Conservation (phyloP, 768 basidiomycete species). For the Lactarius vividus region DNA sequence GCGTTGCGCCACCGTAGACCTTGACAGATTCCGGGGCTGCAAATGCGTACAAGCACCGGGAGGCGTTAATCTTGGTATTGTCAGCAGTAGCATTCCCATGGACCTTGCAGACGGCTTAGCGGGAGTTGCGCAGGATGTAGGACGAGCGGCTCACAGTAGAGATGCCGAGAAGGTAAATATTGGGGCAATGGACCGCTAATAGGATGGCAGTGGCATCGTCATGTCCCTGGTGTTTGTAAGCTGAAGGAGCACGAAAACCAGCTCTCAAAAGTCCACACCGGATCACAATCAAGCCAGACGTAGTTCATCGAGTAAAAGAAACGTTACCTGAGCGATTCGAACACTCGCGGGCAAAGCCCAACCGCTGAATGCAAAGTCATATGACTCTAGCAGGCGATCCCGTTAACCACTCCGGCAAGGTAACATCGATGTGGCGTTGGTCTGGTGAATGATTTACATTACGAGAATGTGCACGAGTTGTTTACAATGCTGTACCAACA, state of each 20-base stretch:
- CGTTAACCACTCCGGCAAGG: slow-evolving; percentile 95
- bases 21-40: slow-evolving; percentile 55
- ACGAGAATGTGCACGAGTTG: background rate
- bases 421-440: slow-evolving; percentile 42
- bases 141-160: slow-evolving; percentile 59
- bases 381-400: slow-evolving; percentile 43
- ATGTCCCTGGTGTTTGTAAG: slow-evolving; percentile 56
- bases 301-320: slow-evolving; percentile 30
- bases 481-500: background rate
- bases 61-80: slow-evolving; percentile 68
- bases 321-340: slow-evolving; percentile 62
- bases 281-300: slow-evolving; percentile 39
- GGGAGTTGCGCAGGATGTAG: background rate
- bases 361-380: slow-evolving; percentile 42
- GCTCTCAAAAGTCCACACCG: slow-evolving; percentile 29
- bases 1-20: slow-evolving; percentile 66
- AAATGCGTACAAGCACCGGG: slow-evolving; percentile 73
- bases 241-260: background rate
- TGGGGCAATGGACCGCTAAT: slow-evolving; percentile 63
- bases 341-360: slow-evolving; percentile 62
- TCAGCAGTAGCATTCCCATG: slow-evolving; percentile 74
- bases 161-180: slow-evolving; percentile 73
- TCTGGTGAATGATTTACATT: background rate
- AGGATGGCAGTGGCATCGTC: slow-evolving; percentile 87
- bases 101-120: slow-evolving; percentile 44